Base-by-base conservation (phyloP, 2,329 filamentous ascomycete genomes). In the Xylaria polymorpha region DNA sequence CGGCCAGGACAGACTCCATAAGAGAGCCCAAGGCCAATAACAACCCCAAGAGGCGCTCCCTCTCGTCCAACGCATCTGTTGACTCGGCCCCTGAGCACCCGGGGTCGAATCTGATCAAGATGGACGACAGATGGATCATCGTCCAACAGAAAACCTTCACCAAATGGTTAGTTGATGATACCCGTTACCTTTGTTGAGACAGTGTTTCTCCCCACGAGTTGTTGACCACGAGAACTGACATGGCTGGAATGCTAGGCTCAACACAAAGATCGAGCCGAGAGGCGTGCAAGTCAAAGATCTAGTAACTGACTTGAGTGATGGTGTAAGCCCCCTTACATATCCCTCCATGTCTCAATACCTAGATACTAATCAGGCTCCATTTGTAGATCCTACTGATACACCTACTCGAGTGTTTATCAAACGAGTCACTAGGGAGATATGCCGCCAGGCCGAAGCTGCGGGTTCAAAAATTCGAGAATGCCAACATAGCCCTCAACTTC, bases 101-200 rank as follows among this genome's bases (percentile, higher is more conserved):
- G 56, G 71, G 72, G 73, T 72, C 71, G 64, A 83, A 80, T 72
- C 79, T 85, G 72, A 82, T 81, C 77, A 90, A 84, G 80, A 91
- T 91, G 89, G 88, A 91, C 81, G 87, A 90, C 80, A 85, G 86
- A 80, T 91, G 89, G 89, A 87, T 91, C 76, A 90, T 86, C 79
- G 94, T 97, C 82, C 95, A 98, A 85, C 92, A 98, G 82, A 99
- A 98, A 88, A 99, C 96, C 35, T 99, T 99, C 82, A 97, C 94
- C 68, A 99, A 98, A 93, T 99, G 96, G 92, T 93, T 78, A 76
- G 83, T 78, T 69, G 29, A 39, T 41, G 25, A 53, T 55, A 29
- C 62, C 20, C 44, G 20, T 37, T 55, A 18, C 41, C 59, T 41
- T 51, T 48, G 20, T 61, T 58, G 68, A 74, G 71, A 72, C 67